Percentiles rank a stretch among this genome's conserved stretches.
phyloP scores from a whole-genome alignment of 2,329 filamentous ascomycete genomes.

The Hymenoscyphus linearis region DNA sequence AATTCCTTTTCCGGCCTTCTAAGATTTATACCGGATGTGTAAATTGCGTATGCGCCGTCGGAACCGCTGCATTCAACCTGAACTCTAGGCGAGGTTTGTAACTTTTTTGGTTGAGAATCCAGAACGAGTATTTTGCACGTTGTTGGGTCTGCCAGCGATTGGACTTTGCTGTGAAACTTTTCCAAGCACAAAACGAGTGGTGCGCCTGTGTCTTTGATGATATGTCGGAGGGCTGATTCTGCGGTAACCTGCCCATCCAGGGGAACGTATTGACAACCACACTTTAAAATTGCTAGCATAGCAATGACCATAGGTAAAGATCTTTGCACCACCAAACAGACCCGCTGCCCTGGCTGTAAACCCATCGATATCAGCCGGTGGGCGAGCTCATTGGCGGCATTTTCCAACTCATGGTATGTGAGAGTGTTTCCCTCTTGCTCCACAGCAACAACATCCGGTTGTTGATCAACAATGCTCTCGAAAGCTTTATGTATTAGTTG shows the following conservation, averaged over 20 bases:
- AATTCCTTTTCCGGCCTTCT: constrained; percentile 32
- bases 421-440: constrained; percentile 35
- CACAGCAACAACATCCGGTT: constrained; percentile 37
- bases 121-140: constrained; percentile 13
- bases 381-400: constrained; percentile 39
- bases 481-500: constrained; percentile 31
- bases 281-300: constrained; percentile 51
- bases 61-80: constrained; percentile 7
- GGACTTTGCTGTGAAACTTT: constrained; percentile 30
- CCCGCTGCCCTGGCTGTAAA: constrained; percentile 40
- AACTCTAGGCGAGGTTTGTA: constrained; percentile 5
- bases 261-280: constrained; percentile 54
- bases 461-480: constrained; percentile 31
- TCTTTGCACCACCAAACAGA: constrained; percentile 51
- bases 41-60: constrained; percentile 23
- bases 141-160: constrained; percentile 8
- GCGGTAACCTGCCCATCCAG: constrained; percentile 51
- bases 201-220: constrained; percentile 43
- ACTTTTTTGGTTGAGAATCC: constrained; percentile 4
- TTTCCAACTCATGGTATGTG: constrained; percentile 42
- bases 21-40: constrained; percentile 19
- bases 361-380: constrained; percentile 36
- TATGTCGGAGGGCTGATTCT: constrained; percentile 43
- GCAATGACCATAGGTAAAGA: constrained; percentile 53
- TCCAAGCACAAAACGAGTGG: constrained; percentile 43